Conservation (phyloP, 2,329 filamentous ascomycete genomes). For the Fusarium marasasianum region DNA sequence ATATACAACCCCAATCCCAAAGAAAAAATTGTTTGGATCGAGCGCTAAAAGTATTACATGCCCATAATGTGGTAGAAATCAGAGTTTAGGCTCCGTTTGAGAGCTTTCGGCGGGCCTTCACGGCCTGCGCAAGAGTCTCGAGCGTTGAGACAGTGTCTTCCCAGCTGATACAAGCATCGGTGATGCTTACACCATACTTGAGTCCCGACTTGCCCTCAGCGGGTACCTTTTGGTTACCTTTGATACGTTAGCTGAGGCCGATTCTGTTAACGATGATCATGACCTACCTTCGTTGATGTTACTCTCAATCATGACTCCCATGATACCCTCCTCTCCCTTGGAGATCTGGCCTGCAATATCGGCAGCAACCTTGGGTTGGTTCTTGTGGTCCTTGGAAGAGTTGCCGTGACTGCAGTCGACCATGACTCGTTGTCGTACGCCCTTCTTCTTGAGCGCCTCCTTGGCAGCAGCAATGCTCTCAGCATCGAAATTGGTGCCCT, state of each 20-base stretch:
- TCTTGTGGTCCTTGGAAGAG: slow-evolving; percentile 94
- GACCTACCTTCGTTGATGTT: slow-evolving; percentile 88
- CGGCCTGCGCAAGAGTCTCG: slow-evolving; percentile 79
- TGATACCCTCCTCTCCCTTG: slow-evolving; percentile 84
- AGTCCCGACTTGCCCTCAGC: slow-evolving; percentile 84
- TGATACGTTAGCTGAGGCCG: slow-evolving; percentile 39
- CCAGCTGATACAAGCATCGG: slow-evolving; percentile 96
- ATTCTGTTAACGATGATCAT: background rate
- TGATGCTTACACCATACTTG: slow-evolving; percentile 95
- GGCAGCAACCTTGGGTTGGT: slow-evolving; percentile 92
- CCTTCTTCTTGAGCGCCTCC: slow-evolving; percentile 77
- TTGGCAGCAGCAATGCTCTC: slow-evolving; percentile 87
- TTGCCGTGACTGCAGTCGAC: slow-evolving; percentile 98
- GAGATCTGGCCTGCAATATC: slow-evolving; percentile 85
- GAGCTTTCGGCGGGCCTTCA: slow-evolving; percentile 65
- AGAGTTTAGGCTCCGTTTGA: slow-evolving; percentile 34
- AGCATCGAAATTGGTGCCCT: slow-evolving; percentile 93
- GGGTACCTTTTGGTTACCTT: slow-evolving; percentile 88
- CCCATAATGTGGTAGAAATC: background rate
- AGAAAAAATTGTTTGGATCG: background rate
- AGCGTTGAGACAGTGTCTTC: slow-evolving; percentile 85
- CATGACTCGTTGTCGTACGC: slow-evolving; percentile 83
- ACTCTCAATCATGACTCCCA: slow-evolving; percentile 99
- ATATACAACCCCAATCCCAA: slow-evolving; percentile 12
- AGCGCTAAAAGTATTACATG: background rate